These are phyloP conservation scores for Schwanniomyces yamadae DNA, from an alignment of 805 yeast genomes.

Conservation along the genomic window DNA sequence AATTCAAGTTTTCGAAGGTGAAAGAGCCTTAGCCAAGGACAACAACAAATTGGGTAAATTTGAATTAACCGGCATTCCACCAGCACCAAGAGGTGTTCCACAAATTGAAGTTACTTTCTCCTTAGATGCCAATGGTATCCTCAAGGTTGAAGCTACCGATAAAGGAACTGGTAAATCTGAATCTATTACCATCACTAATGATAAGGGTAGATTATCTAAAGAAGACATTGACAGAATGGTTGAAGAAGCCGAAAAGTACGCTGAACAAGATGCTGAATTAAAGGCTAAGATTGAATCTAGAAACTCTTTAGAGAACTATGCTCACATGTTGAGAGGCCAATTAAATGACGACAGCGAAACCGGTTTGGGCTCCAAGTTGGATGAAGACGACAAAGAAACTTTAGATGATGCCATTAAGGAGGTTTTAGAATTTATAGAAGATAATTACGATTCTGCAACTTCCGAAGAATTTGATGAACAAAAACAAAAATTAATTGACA, in stretches of 20 bases:
- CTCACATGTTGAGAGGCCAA: conserved; percentile 48
- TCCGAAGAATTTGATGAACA: conserved; percentile 93
- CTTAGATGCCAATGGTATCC: conserved; percentile 99
- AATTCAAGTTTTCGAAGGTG: conserved; percentile 99
- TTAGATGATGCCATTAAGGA: conserved; percentile 85
- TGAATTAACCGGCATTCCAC: conserved; percentile 97
- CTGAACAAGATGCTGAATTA: conserved; percentile 46
- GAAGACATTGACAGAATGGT: conserved; percentile 98
- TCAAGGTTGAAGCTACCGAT: conserved; percentile 98
- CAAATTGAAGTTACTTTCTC: conserved; percentile 98
- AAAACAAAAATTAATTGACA: conserved; percentile 69
- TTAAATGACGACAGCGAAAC: conserved; percentile 35
- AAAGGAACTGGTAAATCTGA: conserved; percentile 98
- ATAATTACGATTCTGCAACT: conserved; percentile 75
- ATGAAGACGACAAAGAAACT: conserved; percentile 88
- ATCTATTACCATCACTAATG: conserved; percentile 98
- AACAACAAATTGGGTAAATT: conserved; percentile 98
- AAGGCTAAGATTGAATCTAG: conserved; percentile 43
- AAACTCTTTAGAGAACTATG: conserved; percentile 47
- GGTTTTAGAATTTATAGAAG: conserved; percentile 84
- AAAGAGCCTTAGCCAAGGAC: conserved; percentile 97
- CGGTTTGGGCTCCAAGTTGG: conserved; percentile 71
- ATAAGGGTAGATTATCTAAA: conserved; percentile 96
- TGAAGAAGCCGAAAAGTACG: conserved; percentile 92
- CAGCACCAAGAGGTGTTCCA: conserved; percentile 99